These are phyloP conservation scores for Ensete ventricosum DNA, from an alignment of 176 grass and related monocot species.

Conservation along the genomic window DNA sequence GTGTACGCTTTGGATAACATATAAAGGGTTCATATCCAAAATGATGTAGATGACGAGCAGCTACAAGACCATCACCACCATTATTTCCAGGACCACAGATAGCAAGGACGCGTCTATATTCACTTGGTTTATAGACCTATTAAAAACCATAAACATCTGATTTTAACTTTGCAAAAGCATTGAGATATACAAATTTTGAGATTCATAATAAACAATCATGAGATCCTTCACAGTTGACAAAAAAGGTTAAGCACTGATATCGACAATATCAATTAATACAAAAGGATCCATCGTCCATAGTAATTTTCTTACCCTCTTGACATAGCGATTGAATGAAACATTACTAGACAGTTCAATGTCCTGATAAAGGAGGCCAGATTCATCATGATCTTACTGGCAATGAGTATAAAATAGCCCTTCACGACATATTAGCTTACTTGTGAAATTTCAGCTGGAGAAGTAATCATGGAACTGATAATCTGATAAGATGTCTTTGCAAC, in stretches of 20 bases:
- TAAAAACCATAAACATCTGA: slow-evolving; percentile 7
- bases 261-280: too few species aligned
- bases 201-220: not conserved
- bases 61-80: slow-evolving; percentile 92
- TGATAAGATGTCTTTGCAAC: too few species aligned
- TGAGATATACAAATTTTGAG: not conserved
- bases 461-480: too few species aligned
- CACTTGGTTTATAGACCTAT: slow-evolving; percentile 85
- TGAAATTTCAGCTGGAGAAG: too few species aligned
- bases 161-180: not conserved
- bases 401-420: too few species aligned
- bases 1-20: slow-evolving; percentile 79
- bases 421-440: too few species aligned
- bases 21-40: slow-evolving; percentile 59
- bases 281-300: too few species aligned
- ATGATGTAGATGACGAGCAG: slow-evolving; percentile 86
- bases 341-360: too few species aligned
- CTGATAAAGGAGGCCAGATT: too few species aligned
- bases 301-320: too few species aligned
- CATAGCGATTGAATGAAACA: too few species aligned
- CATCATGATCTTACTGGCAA: too few species aligned
- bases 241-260: not conserved
- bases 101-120: slow-evolving; percentile 53
- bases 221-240: not conserved
- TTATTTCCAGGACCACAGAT: slow-evolving; percentile 95